phyloP scores from a whole-genome alignment of 2,329 filamentous ascomycete species.

The Arthrobotrys megalospora region DNA sequence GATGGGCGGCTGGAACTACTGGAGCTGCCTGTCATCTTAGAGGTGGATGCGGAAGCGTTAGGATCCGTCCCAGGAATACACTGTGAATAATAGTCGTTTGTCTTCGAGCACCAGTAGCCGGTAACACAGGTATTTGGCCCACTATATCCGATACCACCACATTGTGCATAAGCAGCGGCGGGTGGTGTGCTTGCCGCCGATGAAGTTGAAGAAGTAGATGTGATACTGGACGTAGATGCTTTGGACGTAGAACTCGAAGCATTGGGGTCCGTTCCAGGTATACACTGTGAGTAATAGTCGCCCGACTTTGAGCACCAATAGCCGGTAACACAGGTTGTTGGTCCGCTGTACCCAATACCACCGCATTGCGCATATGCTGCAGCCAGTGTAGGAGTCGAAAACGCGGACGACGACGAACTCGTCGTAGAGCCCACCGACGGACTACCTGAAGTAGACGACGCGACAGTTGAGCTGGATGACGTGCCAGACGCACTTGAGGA shows the following conservation, averaged over 20 bases:
- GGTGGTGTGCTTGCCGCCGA: background rate
- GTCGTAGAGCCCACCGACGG: background rate
- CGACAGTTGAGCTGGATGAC: background rate
- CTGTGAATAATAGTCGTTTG: conserved; percentile 58
- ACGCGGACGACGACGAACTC: conserved; percentile 3
- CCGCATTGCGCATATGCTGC: conserved; percentile 64
- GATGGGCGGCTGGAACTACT: conserved; percentile 1
- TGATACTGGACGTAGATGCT: background rate
- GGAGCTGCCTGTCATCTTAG: conserved; percentile 9
- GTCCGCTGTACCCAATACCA: conserved; percentile 62
- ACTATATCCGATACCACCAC: conserved; percentile 10
- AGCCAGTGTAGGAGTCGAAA: background rate
- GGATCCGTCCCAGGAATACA: conserved; percentile 47
- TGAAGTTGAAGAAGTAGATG: background rate
- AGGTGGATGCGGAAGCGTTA: background rate
- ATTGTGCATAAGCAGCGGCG: conserved; percentile 34
- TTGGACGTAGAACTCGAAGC: conserved; percentile 1
- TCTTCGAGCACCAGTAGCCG: conserved; percentile 38
- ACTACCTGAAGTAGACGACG: background rate
- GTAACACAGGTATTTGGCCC: conserved; percentile 37
- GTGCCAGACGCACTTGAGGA: background rate
- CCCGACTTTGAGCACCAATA: conserved; percentile 59
- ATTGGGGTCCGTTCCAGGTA: conserved; percentile 16
- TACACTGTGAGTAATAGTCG: conserved; percentile 62
- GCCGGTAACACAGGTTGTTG: conserved; percentile 61